Evolutionary conservation across 192 early-diverging fungal species (phyloP).

Genomic region (Piromyces finnis): DNA sequence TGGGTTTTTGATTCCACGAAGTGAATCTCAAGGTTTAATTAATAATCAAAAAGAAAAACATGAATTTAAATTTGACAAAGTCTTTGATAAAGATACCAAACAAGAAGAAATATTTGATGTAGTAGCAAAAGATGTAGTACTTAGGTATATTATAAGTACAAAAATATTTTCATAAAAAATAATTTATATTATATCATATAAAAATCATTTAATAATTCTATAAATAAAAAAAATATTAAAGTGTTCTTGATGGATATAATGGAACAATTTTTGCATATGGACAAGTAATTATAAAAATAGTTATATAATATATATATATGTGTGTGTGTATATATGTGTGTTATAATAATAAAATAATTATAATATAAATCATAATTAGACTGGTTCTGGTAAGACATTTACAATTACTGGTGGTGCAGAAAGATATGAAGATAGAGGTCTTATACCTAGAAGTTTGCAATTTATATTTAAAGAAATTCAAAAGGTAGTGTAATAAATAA

Average conservation of each 20-base stretch:
- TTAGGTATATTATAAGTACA: too few species aligned
- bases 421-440: constrained; percentile 32
- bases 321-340: too few species aligned
- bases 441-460: constrained; percentile 39
- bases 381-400: constrained; percentile 48
- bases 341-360: too few species aligned
- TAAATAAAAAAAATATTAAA: too few species aligned
- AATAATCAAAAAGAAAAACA: constrained; percentile 33
- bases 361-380: too few species aligned
- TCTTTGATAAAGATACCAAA: constrained; percentile 25
- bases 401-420: constrained; percentile 47
- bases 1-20: background rate
- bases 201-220: too few species aligned
- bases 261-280: constrained; percentile 47
- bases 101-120: constrained; percentile 48
- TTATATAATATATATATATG: too few species aligned
- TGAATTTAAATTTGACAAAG: constrained; percentile 29
- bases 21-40: constrained; percentile 14
- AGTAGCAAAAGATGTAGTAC: constrained; percentile 35
- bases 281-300: constrained; percentile 6
- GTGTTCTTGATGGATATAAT: constrained; percentile 41
- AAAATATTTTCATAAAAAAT: too few species aligned
- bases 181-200: too few species aligned
- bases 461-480: constrained; percentile 29
- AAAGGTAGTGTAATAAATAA: constrained; percentile 4